These are phyloP conservation scores for Pinguiococcus pyrenoidosus DNA, from an alignment of 108 stramenopile species.

Conservation along the genomic window DNA sequence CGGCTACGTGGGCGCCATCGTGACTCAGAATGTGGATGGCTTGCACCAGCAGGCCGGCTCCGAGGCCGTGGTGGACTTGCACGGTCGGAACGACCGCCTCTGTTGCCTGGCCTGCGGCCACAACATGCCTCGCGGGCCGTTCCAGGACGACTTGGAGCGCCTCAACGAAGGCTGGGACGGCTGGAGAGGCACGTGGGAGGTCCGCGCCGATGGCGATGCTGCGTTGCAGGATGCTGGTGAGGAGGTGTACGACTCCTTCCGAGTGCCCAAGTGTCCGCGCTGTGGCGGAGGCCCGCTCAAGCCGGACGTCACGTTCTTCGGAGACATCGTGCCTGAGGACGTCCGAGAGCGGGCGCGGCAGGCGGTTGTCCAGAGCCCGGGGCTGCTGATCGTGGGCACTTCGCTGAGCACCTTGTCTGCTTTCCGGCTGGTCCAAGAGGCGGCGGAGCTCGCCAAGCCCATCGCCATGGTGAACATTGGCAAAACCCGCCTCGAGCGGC, in stretches of 20 bases:
- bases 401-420: conserved; percentile 71
- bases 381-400: conserved; percentile 66
- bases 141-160: conserved; percentile 51
- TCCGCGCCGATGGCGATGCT: conserved; percentile 92
- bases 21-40: conserved; percentile 89
- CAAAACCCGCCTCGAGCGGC: conserved; percentile 72
- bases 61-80: conserved; percentile 65
- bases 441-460: conserved; percentile 37
- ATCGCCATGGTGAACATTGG: conserved; percentile 78
- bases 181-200: background rate
- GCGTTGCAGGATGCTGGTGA: conserved; percentile 29
- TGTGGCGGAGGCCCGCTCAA: conserved; percentile 72
- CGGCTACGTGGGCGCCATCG: conserved; percentile 50
- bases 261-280: conserved; percentile 51
- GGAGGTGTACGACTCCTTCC: conserved; percentile 47
- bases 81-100: conserved; percentile 64
- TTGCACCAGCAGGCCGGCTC: conserved; percentile 73
- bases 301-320: conserved; percentile 87
- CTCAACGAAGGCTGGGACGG: conserved; percentile 34
- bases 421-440: conserved; percentile 59
- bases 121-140: conserved; percentile 45
- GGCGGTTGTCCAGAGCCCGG: conserved; percentile 57
- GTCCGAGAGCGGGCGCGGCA: conserved; percentile 45
- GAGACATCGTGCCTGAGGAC: conserved; percentile 62
- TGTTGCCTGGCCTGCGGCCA: conserved; percentile 73